Percentiles rank a stretch among this genome's conserved stretches.
phyloP scores from a whole-genome alignment of 257 asterid species.

The Orobanche coerulescens region DNA sequence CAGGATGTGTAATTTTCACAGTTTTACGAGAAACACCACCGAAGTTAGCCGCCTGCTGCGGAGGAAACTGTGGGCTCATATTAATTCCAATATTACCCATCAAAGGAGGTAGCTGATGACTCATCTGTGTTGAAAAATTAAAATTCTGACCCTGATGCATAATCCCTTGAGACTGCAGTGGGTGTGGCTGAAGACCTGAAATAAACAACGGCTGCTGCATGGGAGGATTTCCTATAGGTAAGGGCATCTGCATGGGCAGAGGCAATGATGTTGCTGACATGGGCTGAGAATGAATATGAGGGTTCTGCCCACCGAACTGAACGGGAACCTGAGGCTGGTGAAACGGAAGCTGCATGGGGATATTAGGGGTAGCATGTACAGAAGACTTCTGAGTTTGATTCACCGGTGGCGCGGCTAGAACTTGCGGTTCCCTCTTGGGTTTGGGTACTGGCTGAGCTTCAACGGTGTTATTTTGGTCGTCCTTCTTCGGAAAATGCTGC shows the following conservation, averaged over 20 bases:
- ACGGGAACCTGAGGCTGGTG: slow-evolving; percentile 59
- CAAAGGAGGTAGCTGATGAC: slow-evolving; percentile 61
- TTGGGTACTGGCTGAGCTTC: slow-evolving; percentile 42
- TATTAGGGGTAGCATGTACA: slow-evolving; percentile 39
- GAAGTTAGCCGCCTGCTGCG: slow-evolving; percentile 52
- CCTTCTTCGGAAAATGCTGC: slow-evolving; percentile 51
- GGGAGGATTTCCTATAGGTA: slow-evolving; percentile 59
- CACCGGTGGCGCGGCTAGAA: slow-evolving; percentile 38
- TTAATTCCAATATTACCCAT: slow-evolving; percentile 66
- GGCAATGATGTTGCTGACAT: slow-evolving; percentile 57
- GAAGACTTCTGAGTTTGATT: slow-evolving; percentile 61
- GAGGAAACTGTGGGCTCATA: slow-evolving; percentile 60
- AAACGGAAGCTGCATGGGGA: slow-evolving; percentile 56
- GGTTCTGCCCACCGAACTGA: slow-evolving; percentile 67
- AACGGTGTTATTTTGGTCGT: slow-evolving; percentile 40
- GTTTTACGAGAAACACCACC: slow-evolving; percentile 43
- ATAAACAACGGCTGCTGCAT: slow-evolving; percentile 67
- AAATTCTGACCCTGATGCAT: slow-evolving; percentile 69
- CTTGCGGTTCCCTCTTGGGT: slow-evolving; percentile 56
- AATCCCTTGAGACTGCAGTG: slow-evolving; percentile 72
- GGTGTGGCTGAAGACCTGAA: slow-evolving; percentile 68
- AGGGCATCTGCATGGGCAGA: slow-evolving; percentile 51
- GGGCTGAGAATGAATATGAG: slow-evolving; percentile 75
- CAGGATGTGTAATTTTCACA: slow-evolving; percentile 89
- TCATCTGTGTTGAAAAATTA: slow-evolving; percentile 59